Base-by-base conservation (phyloP, 23 red algal genomes). In the Cyanidioschyzon merolae region DNA sequence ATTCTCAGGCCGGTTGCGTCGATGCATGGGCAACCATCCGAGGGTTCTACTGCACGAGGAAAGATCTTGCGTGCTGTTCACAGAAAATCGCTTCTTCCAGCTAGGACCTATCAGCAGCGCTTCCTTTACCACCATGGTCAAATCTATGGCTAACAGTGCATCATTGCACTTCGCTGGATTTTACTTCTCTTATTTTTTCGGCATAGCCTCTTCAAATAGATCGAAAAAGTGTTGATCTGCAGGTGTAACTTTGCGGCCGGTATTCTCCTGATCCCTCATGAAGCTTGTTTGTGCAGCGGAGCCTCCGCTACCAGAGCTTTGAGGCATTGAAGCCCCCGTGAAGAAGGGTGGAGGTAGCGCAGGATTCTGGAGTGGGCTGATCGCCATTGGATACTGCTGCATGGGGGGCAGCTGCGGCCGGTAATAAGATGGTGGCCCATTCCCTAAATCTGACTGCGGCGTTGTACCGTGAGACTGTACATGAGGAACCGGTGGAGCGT, bases 191-290 rank as follows among this genome's bases (percentile, higher is more conserved):
- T 21, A 71, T 32, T 71, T 32, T 35, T 71, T 71, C n/a, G 63
- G 63, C 32, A 17, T 71, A 27, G 63, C 63, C 63, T 71, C 63
- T 27, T 71, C 63, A 35, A 71, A 71, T 7, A 71, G 63, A 35
- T 71, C 63, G 63, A 71, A 71, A 71, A 71, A 71, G 63, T 71
- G 63, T 32, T 71, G 63, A 35, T 71, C 63, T 7, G 63, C 63
- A 35, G 63, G 63, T 17, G 63, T 71, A 3, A 71, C 63, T 32
- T 71, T 71, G 12, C 63, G 63, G 12, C 21, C 12, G 12, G 45
- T 15, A 54, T 54, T 7, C 12, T 54, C 45, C 21, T 15, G 45
- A 54, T 54, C 45, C 45, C 45, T 54, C 21, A 21, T 54, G 45
- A 54, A 54, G 45, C 45, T 54, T 54, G 7, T 7, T 54, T 54